Evolutionary conservation across 1,139 yeast species (phyloP).

Genomic region (Kodamaea sp.): DNA sequence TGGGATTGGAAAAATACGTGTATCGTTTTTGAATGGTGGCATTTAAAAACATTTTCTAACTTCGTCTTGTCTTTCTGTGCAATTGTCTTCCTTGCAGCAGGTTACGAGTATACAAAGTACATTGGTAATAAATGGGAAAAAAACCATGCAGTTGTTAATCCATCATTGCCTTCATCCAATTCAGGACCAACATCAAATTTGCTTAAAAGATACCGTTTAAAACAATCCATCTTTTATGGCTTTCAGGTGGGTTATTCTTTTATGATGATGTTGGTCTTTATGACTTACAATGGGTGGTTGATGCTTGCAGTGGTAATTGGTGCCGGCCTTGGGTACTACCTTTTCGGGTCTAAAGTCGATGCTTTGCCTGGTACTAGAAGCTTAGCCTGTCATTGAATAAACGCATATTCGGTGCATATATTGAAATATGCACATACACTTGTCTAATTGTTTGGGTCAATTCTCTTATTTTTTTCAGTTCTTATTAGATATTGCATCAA

Average conservation of each 20-base stretch:
- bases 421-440: no score
- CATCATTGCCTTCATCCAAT: conserved; percentile 16
- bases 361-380: conserved; percentile 23
- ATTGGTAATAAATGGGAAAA: conserved; percentile 32
- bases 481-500: no score
- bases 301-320: conserved; percentile 72
- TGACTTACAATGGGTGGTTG: conserved; percentile 84
- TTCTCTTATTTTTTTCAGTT: no score
- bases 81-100: conserved; percentile 48
- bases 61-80: conserved; percentile 52
- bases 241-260: conserved; percentile 75
- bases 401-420: background rate
- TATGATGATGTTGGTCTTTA: conserved; percentile 72
- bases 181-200: conserved; percentile 14
- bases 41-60: conserved; percentile 49
- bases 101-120: conserved; percentile 57
- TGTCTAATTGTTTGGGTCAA: no score
- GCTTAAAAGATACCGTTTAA: conserved; percentile 20
- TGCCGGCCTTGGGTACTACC: conserved; percentile 60
- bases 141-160: conserved; percentile 9
- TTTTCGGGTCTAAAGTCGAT: conserved; percentile 45
- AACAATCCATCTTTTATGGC: conserved; percentile 53
- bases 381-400: conserved; percentile 49
- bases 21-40: conserved; percentile 78
- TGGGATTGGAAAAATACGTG: conserved; percentile 77